Base-by-base conservation (phyloP, 148 eudicot species). In the Rhododendron ovatum region DNA sequence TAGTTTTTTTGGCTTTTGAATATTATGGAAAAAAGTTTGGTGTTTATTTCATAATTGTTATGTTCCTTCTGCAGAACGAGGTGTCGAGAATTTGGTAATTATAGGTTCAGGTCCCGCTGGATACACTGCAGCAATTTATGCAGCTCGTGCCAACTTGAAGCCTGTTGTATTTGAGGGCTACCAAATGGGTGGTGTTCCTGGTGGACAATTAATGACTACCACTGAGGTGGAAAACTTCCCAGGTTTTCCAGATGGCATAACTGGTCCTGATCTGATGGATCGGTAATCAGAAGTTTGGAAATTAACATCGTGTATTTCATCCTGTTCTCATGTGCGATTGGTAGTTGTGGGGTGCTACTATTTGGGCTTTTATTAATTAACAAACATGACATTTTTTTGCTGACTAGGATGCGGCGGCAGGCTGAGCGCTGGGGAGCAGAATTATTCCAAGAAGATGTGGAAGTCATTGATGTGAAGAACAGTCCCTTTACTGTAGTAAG, bases 381-480 rank as follows among this genome's bases (percentile, higher is more conserved):
- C 78, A 76, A 84, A 69, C 28, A 43, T 83, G 51, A 80, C 17
- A 69, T 69, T 88, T 37, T 61, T 88, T 76, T 51, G 73, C 87
- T 85, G 33, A 81, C 71, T 82, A 97, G 99, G 91, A 97, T 97
- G 95, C 87, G 93, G 83, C 82, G 87, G 50, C 99, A 97, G 91
- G 99, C 99, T 86, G 99, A 97, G 88, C 95, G 98, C 79, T 97
- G 99, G 98, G 99, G 99, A 87, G 96, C 99, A 83, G 98, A 94
- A 88, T 90, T 97, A 86, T 88, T 84, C 86, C 99, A 94, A 90
- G 99, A 97, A 94, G 99, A 97, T 89, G 99, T 97, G 78, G 99
- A 97, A 86, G 92, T 91, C 67, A 39, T 97, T 89, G 98, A 97
- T 90, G 95, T 95, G 80, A 93, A 91, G 74, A 91, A 85, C 82